phyloP scores from a whole-genome alignment of 2,329 filamentous ascomycete species.

The Paraphoma chrysanthemicola region DNA sequence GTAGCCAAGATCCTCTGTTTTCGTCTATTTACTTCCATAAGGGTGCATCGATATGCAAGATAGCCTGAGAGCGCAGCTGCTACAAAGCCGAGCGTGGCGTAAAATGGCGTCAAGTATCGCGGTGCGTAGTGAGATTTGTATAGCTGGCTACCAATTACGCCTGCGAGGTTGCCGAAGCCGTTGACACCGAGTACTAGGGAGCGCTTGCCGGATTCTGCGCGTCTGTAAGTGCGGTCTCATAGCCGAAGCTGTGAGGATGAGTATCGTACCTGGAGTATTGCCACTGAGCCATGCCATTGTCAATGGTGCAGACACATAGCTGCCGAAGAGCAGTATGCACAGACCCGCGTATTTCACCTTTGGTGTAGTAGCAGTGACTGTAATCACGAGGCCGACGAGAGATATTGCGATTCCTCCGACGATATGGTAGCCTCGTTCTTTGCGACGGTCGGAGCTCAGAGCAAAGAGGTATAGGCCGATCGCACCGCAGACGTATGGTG shows the following conservation, averaged over 20 bases:
- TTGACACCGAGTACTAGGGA: conserved; percentile 28
- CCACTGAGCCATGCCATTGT: conserved; percentile 33
- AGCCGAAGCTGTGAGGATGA: not conserved
- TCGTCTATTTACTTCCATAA: conserved; percentile 20
- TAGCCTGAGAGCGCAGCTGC: conserved; percentile 26
- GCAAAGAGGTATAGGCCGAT: conserved; percentile 54
- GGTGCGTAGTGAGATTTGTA: conserved; percentile 26
- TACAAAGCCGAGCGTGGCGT: conserved; percentile 31
- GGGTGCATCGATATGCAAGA: conserved; percentile 22
- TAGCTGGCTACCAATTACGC: conserved; percentile 28
- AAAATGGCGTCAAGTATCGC: conserved; percentile 24
- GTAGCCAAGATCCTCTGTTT: conserved; percentile 15
- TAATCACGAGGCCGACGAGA: conserved; percentile 37
- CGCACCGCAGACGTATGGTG: conserved; percentile 57
- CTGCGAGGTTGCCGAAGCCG: conserved; percentile 33
- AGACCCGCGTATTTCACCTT: conserved; percentile 22
- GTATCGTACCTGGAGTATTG: conserved; percentile 23
- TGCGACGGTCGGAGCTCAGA: conserved; percentile 51
- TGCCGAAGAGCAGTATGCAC: conserved; percentile 31
- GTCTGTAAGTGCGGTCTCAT: not conserved
- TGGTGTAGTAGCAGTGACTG: conserved; percentile 9
- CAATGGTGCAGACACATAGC: conserved; percentile 29
- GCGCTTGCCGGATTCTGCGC: conserved; percentile 23
- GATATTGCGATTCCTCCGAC: conserved; percentile 54
- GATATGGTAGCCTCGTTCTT: conserved; percentile 47